These are phyloP conservation scores for Botrytis sinoallii DNA, from an alignment of 2,329 filamentous ascomycete genomes.

Conservation along the genomic window DNA sequence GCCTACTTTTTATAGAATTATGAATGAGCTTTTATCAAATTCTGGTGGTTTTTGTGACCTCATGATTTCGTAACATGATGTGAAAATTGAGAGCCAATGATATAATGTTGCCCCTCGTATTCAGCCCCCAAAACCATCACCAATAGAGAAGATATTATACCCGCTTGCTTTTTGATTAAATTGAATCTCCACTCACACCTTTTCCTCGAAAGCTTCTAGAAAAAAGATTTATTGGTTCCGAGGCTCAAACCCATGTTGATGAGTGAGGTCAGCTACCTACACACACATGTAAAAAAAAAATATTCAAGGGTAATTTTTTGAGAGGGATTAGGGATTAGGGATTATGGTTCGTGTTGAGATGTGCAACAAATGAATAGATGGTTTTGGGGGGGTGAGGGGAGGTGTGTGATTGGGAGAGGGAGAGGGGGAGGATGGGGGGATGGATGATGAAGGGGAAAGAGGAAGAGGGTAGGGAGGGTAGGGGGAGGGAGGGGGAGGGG, in stretches of 20 bases:
- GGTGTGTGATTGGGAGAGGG: not conserved
- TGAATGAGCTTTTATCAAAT: not conserved
- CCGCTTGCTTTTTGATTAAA: not conserved
- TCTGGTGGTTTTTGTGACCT: not conserved
- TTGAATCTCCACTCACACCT: not conserved
- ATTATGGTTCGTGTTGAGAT: constrained; percentile 4
- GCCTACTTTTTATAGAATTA: constrained; percentile 6
- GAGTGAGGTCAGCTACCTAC: not conserved
- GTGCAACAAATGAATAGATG: too few species aligned
- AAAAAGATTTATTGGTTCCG: not conserved
- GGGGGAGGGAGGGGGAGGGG: too few species aligned
- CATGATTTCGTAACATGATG: not conserved
- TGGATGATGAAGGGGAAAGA: not conserved
- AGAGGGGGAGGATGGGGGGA: fast-evolving
- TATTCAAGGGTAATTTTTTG: not conserved
- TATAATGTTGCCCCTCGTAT: not conserved
- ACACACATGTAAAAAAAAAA: not conserved
- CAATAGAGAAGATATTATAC: not conserved
- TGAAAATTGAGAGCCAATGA: not conserved
- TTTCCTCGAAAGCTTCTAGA: not conserved
- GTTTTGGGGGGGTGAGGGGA: not conserved
- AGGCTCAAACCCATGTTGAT: not conserved
- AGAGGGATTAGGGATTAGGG: not conserved
- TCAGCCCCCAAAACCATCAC: not conserved
- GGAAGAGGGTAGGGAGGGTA: too few species aligned